Conservation (phyloP, 2,329 filamentous ascomycete species). For the Elsinoe australis region DNA sequence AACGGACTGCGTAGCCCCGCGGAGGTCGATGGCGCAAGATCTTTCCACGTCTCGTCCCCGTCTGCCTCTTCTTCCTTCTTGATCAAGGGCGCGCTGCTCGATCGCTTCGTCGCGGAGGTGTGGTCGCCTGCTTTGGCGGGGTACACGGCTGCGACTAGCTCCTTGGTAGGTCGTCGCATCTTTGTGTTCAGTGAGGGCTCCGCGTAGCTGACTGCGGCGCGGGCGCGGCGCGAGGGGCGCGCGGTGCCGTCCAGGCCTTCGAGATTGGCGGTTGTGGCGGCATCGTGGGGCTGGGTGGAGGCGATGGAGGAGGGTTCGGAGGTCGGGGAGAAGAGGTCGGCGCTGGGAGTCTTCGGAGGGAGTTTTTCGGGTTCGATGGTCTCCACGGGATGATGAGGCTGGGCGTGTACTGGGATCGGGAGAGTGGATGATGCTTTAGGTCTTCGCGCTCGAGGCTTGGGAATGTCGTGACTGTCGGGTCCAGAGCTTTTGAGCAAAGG, state of each 20-base stretch:
- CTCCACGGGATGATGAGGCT: not conserved
- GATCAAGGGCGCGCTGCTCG: constrained; percentile 21
- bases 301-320: constrained; percentile 37
- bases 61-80: constrained; percentile 26
- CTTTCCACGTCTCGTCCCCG: too few species aligned
- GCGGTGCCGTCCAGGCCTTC: constrained; percentile 28
- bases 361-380: not conserved
- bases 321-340: constrained; percentile 38
- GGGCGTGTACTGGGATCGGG: constrained; percentile 18
- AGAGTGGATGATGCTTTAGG: constrained; percentile 25
- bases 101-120: not conserved
- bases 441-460: constrained; percentile 25
- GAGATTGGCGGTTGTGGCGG: constrained; percentile 24
- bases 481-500: constrained; percentile 18
- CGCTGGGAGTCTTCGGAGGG: constrained; percentile 27
- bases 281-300: constrained; percentile 31
- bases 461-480: constrained; percentile 4
- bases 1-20: constrained; percentile 1
- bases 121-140: not conserved
- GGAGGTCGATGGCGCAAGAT: constrained; percentile 14
- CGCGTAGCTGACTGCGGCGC: constrained; percentile 43
- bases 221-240: constrained; percentile 39
- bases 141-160: constrained; percentile 40
- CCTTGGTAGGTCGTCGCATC: constrained; percentile 43
- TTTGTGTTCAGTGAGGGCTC: constrained; percentile 43